Conservation (phyloP, 495 filamentous ascomycete genomes). For the Penicillium diatomitis region DNA sequence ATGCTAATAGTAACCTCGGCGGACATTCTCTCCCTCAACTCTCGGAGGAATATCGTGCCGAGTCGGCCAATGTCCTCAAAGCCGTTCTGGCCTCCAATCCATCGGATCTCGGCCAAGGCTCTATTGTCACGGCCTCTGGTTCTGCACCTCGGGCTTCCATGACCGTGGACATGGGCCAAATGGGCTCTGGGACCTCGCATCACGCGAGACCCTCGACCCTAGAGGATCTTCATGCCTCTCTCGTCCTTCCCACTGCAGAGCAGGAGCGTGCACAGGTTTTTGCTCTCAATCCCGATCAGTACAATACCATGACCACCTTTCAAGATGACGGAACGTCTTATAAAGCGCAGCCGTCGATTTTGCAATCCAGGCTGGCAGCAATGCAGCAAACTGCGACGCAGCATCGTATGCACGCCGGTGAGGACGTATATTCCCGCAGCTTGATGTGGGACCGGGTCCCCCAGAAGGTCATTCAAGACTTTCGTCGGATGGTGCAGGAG, state of each 20-base stretch:
- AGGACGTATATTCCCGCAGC: slow-evolving; percentile 83
- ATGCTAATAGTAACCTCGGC: slow-evolving; percentile 48
- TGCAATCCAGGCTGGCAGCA: slow-evolving; percentile 74
- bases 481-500: slow-evolving; percentile 75
- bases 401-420: slow-evolving; percentile 23
- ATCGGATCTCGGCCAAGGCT: slow-evolving; percentile 22
- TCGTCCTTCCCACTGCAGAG: slow-evolving; percentile 68
- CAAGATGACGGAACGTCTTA: slow-evolving; percentile 33
- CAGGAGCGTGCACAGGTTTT: slow-evolving; percentile 89
- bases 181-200: slow-evolving; percentile 32
- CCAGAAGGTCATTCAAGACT: slow-evolving; percentile 82
- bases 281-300: slow-evolving; percentile 75
- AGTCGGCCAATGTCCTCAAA: slow-evolving; percentile 83
- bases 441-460: slow-evolving; percentile 94
- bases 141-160: slow-evolving; percentile 33
- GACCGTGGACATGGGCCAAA: slow-evolving; percentile 37
- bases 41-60: slow-evolving; percentile 86
- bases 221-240: slow-evolving; percentile 62
- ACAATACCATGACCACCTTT: slow-evolving; percentile 69
- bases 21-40: slow-evolving; percentile 64
- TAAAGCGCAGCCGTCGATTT: slow-evolving; percentile 46
- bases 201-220: slow-evolving; percentile 53
- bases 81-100: slow-evolving; percentile 65
- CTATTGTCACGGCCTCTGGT: slow-evolving; percentile 34
- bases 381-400: slow-evolving; percentile 61